phyloP scores from a whole-genome alignment of 2,329 filamentous ascomycete genomes.

The Calonectria multiphialidica region DNA sequence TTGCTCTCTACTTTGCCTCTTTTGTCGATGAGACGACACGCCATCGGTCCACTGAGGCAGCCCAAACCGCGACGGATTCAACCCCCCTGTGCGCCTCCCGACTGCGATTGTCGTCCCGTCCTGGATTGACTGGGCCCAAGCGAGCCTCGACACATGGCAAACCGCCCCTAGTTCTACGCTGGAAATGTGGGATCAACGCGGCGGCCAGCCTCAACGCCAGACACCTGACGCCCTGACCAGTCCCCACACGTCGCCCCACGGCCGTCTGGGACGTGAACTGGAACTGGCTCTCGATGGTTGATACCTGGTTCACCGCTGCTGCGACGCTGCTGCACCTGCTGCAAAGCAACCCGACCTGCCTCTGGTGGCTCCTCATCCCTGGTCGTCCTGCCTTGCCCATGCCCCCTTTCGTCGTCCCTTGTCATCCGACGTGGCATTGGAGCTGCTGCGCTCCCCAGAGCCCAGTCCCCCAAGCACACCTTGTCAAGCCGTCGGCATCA shows the following conservation, averaged over 20 bases:
- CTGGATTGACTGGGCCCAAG: conserved; percentile 14
- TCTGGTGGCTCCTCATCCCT: conserved; percentile 35
- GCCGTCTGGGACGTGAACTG: conserved; percentile 22
- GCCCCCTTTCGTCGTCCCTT: conserved; percentile 37
- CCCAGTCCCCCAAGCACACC: conserved; percentile 40
- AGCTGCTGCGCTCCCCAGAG: conserved; percentile 39
- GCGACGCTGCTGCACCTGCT: conserved; percentile 28
- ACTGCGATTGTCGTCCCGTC: conserved; percentile 29
- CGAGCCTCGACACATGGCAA: conserved; percentile 32
- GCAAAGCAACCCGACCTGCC: conserved; percentile 33
- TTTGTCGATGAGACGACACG: conserved; percentile 28
- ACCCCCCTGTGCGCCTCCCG: conserved; percentile 30
- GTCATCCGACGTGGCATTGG: conserved; percentile 44
- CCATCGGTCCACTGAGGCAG: conserved; percentile 28
- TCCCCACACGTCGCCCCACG: conserved; percentile 23
- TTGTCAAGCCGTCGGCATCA: conserved; percentile 40
- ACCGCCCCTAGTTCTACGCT: conserved; percentile 14
- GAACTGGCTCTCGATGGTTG: conserved; percentile 22
- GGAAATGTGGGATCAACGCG: conserved; percentile 15
- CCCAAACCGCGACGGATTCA: conserved; percentile 25
- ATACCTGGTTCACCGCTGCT: conserved; percentile 37
- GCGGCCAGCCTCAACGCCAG: background rate
- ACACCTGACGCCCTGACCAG: conserved; percentile 21
- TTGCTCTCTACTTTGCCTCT: conserved; percentile 25
- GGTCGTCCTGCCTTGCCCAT: conserved; percentile 32